Base-by-base conservation (phyloP, 306 rosid genomes). In the Prunus davidiana region DNA sequence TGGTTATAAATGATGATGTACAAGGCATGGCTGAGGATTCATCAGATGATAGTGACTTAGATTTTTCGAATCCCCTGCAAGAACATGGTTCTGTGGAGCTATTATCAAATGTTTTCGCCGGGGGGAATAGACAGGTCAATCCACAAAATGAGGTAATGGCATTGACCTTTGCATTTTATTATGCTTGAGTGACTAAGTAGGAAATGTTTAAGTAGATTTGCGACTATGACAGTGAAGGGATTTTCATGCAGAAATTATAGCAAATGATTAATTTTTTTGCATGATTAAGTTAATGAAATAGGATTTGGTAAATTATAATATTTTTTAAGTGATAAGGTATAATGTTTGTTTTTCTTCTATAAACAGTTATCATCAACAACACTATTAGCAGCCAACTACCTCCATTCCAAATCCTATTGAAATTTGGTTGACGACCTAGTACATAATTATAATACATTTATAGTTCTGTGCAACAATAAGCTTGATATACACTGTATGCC, bases 21-120 rank as follows among this genome's bases (percentile, higher is more conserved):
- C 84, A 83, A 79, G 81, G 85, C 77, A 79, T 90, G 87, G 80
- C 38, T 58, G 91, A 88, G 72, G 91, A 90, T 85, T 92, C 88
- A 49, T 88, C 92, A 34, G 89, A 84, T 83, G 92, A 88, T 60
- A 78, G 89, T 70, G 93, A 90, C 80, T 57, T 72, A 25, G 93
- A 84, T 56, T 81, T 71, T 81, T 72, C 83, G 2, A 80, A 51
- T 82, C 81, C 45, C 69, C 73, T 54, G 78, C 85, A 64, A 78
- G 89, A 84, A 73, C 66, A 79, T 80, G 78, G 82, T 84, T 62
- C 43, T 25, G 32, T 38, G 19, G 84, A 83, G 78, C 30, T 22
- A 38, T 75, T 80, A 64, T 79, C 87, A 51, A 80, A 75, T 84
- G 80, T 71, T 66, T 85, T 85, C 64, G 78, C 84, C 45, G 64